Evolutionary conservation across 805 yeast species (phyloP).

Genomic region (Kuraishia floccosa): DNA sequence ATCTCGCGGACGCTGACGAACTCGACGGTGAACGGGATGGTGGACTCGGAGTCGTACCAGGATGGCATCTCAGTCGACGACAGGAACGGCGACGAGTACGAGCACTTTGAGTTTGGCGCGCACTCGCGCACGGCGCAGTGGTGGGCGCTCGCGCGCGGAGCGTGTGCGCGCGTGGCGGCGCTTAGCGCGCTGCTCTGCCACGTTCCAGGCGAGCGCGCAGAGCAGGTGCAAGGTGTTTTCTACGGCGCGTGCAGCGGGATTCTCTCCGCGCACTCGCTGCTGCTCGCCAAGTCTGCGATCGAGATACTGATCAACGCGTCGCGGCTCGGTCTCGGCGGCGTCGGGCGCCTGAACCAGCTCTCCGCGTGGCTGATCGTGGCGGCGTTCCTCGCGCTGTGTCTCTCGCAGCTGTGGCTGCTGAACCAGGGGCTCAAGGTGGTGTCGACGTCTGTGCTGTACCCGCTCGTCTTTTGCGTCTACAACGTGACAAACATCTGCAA

Average conservation of each 20-base stretch:
- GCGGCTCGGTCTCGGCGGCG: slow-evolving; percentile 12
- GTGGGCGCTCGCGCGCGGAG: no score
- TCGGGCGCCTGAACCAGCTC: slow-evolving; percentile 17
- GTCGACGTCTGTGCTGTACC: slow-evolving; percentile 73
- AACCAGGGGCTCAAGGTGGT: slow-evolving; percentile 62
- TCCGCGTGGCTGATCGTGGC: slow-evolving; percentile 39
- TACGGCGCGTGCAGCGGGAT: slow-evolving; percentile 67
- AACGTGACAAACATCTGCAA: slow-evolving; percentile 60
- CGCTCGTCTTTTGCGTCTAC: slow-evolving; percentile 76
- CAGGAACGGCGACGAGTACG: no score
- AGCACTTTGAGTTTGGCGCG: background rate
- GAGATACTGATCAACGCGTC: slow-evolving; percentile 48
- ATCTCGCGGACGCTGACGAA: background rate
- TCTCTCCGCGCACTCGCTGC: slow-evolving; percentile 73
- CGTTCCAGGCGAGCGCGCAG: slow-evolving; percentile 9
- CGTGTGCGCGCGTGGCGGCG: no score
- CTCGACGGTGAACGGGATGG: background rate
- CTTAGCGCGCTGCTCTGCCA: slow-evolving; percentile 1
- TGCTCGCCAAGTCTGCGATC: slow-evolving; percentile 77
- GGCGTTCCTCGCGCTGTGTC: slow-evolving; percentile 50
- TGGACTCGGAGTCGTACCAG: background rate
- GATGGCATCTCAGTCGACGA: no score
- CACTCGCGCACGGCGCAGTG: no score
- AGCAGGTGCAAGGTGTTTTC: slow-evolving; percentile 40
- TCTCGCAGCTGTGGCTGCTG: slow-evolving; percentile 60